These are phyloP conservation scores for Fibroporia radiculosa DNA, from an alignment of 768 basidiomycete species.

Conservation along the genomic window DNA sequence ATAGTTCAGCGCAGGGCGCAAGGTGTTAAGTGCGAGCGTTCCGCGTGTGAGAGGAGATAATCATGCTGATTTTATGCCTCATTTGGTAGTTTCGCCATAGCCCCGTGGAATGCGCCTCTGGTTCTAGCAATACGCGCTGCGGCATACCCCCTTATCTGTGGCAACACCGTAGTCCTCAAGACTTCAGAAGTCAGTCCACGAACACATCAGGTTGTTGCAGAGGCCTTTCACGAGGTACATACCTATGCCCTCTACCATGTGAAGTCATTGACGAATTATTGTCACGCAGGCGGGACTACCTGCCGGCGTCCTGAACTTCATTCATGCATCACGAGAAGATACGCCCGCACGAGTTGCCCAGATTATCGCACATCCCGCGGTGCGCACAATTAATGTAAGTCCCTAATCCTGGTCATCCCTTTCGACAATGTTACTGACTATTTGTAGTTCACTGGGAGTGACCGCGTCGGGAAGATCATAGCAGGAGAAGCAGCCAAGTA, in stretches of 20 bases:
- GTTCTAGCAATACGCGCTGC: conserved; percentile 38
- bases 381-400: conserved; percentile 46
- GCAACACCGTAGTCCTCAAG: conserved; percentile 48
- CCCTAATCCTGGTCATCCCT: neutral
- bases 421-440: neutral
- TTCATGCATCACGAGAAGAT: conserved; percentile 38
- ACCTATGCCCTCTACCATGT: neutral
- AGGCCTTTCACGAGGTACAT: conserved; percentile 41
- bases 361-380: conserved; percentile 46
- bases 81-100: conserved; percentile 43
- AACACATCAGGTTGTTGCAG: conserved; percentile 37
- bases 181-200: conserved; percentile 44
- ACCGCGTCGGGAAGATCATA: conserved; percentile 44
- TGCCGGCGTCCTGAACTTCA: conserved; percentile 47
- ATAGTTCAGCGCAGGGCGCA: conserved; percentile 36
- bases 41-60: neutral
- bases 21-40: conserved; percentile 40
- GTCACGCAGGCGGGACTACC: conserved; percentile 55
- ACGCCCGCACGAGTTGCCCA: conserved; percentile 38
- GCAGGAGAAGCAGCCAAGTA: conserved; percentile 48
- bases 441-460: conserved; percentile 47
- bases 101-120: conserved; percentile 51
- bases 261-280: no score
- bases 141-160: conserved; percentile 40
- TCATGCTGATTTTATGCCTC: no score